A percentile compares a stretch with the other conserved stretches of the same genome.
Evolutionary conservation across 2,329 filamentous ascomycete genomes (phyloP).

Genomic region (Exophiala calicioides): DNA sequence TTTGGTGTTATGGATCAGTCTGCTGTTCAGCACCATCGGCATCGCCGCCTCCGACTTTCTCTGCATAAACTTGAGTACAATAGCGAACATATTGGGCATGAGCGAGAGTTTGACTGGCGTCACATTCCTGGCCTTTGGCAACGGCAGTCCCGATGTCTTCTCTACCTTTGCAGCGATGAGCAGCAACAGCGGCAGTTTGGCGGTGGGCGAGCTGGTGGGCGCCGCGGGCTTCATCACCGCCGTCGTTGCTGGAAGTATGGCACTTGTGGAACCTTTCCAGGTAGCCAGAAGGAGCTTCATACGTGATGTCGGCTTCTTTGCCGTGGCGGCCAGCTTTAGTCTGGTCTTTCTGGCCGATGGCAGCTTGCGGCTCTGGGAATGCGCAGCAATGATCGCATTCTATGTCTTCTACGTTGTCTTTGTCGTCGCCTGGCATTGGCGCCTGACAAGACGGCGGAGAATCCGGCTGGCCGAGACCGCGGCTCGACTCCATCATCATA

Average conservation of each 20-base stretch:
- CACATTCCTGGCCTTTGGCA: slow-evolving; percentile 94
- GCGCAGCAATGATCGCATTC: slow-evolving; percentile 82
- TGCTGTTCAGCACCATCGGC: slow-evolving; percentile 94
- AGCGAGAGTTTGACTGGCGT: slow-evolving; percentile 96
- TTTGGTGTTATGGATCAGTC: slow-evolving; percentile 76
- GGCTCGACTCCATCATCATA: slow-evolving; percentile 72
- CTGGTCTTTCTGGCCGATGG: slow-evolving; percentile 87
- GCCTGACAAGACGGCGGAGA: slow-evolving; percentile 64
- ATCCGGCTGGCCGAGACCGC: slow-evolving; percentile 67
- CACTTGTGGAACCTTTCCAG: slow-evolving; percentile 88
- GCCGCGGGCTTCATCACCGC: slow-evolving; percentile 95
- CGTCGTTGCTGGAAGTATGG: slow-evolving; percentile 96
- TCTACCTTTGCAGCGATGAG: slow-evolving; percentile 98
- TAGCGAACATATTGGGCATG: slow-evolving; percentile 83
- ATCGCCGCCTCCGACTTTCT: slow-evolving; percentile 99
- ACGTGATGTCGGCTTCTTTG: slow-evolving; percentile 89
- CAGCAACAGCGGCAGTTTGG: slow-evolving; percentile 94
- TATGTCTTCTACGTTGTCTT: slow-evolving; percentile 87
- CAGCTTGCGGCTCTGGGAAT: slow-evolving; percentile 83
- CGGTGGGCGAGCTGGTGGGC: slow-evolving; percentile 90
- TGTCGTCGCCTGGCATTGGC: slow-evolving; percentile 93
- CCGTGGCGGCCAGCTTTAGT: slow-evolving; percentile 80
- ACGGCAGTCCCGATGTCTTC: slow-evolving; percentile 97
- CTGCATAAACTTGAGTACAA: slow-evolving; percentile 93
- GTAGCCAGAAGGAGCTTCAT: slow-evolving; percentile 89